A percentile compares a stretch with the other conserved stretches of the same genome.
phyloP scores from a whole-genome alignment of 2,329 filamentous ascomycete genomes.

The Aspergillus luchuensis region DNA sequence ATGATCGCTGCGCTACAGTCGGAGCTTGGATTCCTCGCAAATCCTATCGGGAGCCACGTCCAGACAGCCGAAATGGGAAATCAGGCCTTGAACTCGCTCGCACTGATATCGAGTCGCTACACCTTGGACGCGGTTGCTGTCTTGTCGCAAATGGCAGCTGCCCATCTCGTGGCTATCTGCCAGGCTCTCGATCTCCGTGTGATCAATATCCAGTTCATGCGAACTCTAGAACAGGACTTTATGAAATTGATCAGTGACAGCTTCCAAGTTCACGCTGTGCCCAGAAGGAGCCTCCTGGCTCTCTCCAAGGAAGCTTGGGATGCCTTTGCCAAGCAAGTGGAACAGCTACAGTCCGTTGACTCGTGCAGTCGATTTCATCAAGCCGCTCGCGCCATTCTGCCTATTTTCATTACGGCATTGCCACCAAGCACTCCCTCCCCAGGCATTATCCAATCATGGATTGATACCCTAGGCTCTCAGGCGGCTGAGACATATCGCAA shows the following conservation, averaged over 20 bases:
- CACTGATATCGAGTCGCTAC: constrained; percentile 5
- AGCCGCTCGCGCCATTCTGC: not conserved
- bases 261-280: not conserved
- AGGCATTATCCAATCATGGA: not conserved
- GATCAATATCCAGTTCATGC: constrained; percentile 1
- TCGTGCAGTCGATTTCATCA: not conserved
- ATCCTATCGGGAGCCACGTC: constrained; percentile 2
- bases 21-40: constrained; percentile 3
- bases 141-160: not conserved
- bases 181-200: constrained; percentile 8
- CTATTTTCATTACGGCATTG: not conserved
- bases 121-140: not conserved
- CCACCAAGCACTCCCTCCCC: not conserved
- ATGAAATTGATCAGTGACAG: not conserved
- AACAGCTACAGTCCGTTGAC: not conserved
- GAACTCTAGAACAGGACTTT: not conserved
- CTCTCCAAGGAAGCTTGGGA: not conserved
- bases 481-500: not conserved
- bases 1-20: constrained; percentile 4
- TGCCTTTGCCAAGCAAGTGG: not conserved
- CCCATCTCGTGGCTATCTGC: constrained; percentile 2
- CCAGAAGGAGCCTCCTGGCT: too few relatives aligned
- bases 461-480: not conserved
- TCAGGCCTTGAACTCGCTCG: constrained; percentile 7
- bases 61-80: constrained; percentile 9